These are phyloP conservation scores for Aspergillus steynii DNA, from an alignment of 495 filamentous ascomycete genomes.

Conservation along the genomic window DNA sequence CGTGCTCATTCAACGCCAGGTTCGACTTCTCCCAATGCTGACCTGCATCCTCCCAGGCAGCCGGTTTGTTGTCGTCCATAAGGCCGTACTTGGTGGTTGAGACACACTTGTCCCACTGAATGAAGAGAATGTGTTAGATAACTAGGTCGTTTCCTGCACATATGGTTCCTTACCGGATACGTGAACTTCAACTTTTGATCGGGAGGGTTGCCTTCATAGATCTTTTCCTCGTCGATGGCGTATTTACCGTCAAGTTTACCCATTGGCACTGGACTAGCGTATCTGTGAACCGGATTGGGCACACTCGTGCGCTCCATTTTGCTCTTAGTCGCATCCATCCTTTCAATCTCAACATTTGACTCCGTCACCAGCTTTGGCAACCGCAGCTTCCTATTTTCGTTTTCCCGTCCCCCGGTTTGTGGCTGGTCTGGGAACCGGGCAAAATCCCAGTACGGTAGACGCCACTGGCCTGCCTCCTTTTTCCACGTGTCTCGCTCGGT, in stretches of 20 bases:
- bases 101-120: constrained; percentile 10
- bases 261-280: no score
- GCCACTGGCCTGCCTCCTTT: constrained; percentile 7
- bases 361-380: not conserved
- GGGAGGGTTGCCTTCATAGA: no score
- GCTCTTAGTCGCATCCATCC: no score
- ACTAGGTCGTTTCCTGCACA: not conserved
- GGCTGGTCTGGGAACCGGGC: not conserved
- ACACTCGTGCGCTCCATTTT: no score
- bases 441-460: constrained; percentile 14
- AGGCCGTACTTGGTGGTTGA: constrained; percentile 11
- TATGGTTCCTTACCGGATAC: constrained; percentile 1
- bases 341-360: not conserved
- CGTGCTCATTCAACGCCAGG: constrained; percentile 7
- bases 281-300: no score
- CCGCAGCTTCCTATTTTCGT: not conserved
- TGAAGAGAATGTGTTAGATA: not conserved
- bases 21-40: constrained; percentile 10
- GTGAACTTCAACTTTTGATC: not conserved
- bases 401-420: no score
- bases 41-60: constrained; percentile 10
- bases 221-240: no score
- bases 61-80: constrained; percentile 2
- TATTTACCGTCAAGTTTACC: no score
- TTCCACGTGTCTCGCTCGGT: not conserved